Conservation (phyloP, 202 grass and related monocot genomes). For the Bolboschoenoplectus hybrid region DNA sequence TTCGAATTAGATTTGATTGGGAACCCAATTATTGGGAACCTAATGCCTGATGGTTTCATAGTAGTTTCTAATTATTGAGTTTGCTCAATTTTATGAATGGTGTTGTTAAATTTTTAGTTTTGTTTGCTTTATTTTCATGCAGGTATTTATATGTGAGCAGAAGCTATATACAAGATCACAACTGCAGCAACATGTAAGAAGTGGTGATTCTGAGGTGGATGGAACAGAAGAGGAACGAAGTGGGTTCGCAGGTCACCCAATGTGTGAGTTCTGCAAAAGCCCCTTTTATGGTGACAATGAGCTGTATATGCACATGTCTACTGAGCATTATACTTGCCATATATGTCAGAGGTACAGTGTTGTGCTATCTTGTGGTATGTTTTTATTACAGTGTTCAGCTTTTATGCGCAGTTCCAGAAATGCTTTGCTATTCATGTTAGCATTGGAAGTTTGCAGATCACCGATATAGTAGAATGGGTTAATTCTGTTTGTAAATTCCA, state of each 20-base stretch:
- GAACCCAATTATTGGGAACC: not conserved
- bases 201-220: slow-evolving; percentile 93
- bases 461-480: not conserved
- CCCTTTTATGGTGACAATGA: slow-evolving; percentile 95
- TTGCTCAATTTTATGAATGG: slow-evolving; percentile 5
- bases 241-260: slow-evolving; percentile 82
- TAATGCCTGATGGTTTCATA: not conserved
- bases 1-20: not conserved
- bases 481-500: not conserved
- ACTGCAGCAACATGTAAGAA: slow-evolving; percentile 72
- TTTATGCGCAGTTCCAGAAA: not conserved
- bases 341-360: slow-evolving; percentile 76
- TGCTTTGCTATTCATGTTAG: not conserved
- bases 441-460: not conserved
- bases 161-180: slow-evolving; percentile 84
- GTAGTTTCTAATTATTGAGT: not conserved
- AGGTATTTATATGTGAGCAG: slow-evolving; percentile 98
- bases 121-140: slow-evolving; percentile 23
- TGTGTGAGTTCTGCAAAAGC: slow-evolving; percentile 72
- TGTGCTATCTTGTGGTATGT: not conserved
- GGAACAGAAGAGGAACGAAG: slow-evolving; percentile 82
- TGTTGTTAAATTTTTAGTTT: not conserved
- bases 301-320: slow-evolving; percentile 77
- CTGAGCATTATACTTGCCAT: slow-evolving; percentile 80
- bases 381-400: not conserved